A percentile compares a stretch with the other conserved stretches of the same genome.
Evolutionary conservation across 176 grass and related monocot genomes (phyloP).

Genomic region (Triticum dicoccoides): DNA sequence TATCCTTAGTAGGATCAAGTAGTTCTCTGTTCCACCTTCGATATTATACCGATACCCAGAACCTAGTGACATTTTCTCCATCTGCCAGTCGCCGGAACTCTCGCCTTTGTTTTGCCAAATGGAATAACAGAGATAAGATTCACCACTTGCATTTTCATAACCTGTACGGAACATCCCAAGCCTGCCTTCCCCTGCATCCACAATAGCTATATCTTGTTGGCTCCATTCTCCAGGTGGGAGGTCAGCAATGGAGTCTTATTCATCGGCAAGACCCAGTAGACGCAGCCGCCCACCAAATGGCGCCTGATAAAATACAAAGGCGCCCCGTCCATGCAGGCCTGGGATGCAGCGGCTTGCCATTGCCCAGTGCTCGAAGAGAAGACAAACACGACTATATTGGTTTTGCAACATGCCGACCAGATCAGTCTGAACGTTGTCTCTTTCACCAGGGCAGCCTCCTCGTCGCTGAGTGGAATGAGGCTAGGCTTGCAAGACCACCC

Average conservation of each 20-base stretch:
- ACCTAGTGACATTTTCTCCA: slow-evolving; percentile 35
- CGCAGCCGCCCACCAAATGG: neutral
- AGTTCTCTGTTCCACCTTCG: neutral
- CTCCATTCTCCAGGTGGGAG: neutral
- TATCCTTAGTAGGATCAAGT: slow-evolving; percentile 11
- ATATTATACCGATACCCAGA: slow-evolving; percentile 13
- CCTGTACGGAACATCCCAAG: neutral
- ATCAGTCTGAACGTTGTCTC: neutral
- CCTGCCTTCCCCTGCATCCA: neutral
- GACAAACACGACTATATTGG: neutral
- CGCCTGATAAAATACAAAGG: too few relatives aligned
- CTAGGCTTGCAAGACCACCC: neutral
- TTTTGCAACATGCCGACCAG: neutral
- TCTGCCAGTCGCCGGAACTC: neutral
- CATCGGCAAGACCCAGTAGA: neutral
- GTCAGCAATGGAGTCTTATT: too few relatives aligned
- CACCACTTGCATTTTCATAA: neutral
- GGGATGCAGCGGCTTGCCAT: neutral
- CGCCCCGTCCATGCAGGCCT: neutral
- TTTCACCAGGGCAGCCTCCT: neutral
- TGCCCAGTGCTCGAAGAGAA: neutral
- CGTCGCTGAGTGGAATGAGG: neutral
- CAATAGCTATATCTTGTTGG: neutral
- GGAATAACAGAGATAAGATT: neutral
- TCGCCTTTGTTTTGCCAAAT: neutral